Evolutionary conservation across 495 filamentous ascomycete genomes (phyloP).

Genomic region (Hapsidospora chrysogenum): DNA sequence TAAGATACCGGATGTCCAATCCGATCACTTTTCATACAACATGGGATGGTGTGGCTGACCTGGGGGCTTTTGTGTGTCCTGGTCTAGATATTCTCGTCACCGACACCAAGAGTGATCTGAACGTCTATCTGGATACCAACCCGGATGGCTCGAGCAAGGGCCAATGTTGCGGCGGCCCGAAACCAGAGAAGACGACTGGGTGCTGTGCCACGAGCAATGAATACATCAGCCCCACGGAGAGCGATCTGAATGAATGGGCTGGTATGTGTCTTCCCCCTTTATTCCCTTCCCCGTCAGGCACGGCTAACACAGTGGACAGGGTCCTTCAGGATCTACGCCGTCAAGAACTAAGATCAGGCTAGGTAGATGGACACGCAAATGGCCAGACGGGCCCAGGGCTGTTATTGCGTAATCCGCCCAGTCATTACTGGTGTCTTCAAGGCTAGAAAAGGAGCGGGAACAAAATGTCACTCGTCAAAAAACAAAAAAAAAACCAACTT

Average conservation of each 20-base stretch:
- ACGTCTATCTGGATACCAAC: constrained; percentile 32
- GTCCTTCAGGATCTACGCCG: neutral
- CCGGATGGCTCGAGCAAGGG: constrained; percentile 8
- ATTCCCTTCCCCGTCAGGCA: neutral
- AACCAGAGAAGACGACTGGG: constrained; percentile 2
- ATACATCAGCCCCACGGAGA: neutral
- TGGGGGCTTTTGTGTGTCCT: neutral
- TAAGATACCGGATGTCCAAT: no score
- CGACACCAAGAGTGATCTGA: constrained; percentile 36
- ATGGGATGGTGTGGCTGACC: neutral
- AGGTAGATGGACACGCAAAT: no score
- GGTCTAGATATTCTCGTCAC: constrained; percentile 32
- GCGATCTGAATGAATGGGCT: constrained; percentile 34
- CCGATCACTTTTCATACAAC: neutral
- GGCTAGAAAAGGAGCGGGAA: no score
- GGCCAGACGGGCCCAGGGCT: no score
- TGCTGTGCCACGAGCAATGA: constrained; percentile 4
- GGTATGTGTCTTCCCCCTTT: constrained; percentile 4
- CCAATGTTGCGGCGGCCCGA: constrained; percentile 4
- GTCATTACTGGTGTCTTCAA: no score
- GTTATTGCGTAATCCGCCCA: no score
- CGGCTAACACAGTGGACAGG: neutral
- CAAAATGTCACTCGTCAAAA: no score
- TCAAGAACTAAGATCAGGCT: no score
- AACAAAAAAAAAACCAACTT: no score